Base-by-base conservation (phyloP, 192 early-diverging fungal species). In the Coemansia sp. region DNA sequence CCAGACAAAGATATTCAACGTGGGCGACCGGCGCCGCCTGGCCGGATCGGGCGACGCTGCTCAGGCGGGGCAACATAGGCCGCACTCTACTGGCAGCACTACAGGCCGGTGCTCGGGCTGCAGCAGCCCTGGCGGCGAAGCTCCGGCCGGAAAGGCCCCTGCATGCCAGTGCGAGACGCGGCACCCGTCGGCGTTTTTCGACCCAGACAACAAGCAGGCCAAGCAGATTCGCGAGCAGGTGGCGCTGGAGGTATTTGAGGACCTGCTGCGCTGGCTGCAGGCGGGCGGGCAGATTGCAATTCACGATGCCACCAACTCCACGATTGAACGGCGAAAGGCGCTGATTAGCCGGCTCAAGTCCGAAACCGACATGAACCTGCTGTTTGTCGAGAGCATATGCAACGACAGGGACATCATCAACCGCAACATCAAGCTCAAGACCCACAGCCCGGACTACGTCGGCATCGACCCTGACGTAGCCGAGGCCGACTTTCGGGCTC, bases 221-320 rank as follows among this genome's bases (percentile, higher is more conserved):
- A 81, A 82, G 26, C 75, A 80, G 28, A 63, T 91, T 18, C 85
- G 96, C 51, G 94, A 98, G 61, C 81, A 91, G 39, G 60, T 98
- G 0, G 95, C 94, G 6, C 71, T 96, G 59, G 93, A 95, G 19
- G 91, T 89, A 5, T 73, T 98, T 50, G 94, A 96, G 26, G 94
- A 98, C 59, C 70, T 92, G 4, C 83, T 98, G 61, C 60, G 81
- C 3, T 98, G 96, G 96, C 73, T 98, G 38, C 86, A 91, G 49
- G 69, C 76, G 9, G 91, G 88, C 53, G 91, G 91, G 9, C 90
- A 93, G 50, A 90, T 96, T 21, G 95, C 90, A 49, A 87, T 91
- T 52, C 88, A 91, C 61, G 96, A 98, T 68, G 96, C 96, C 1
- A 98, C 96, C 13, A 98, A 98, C 68, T 94, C 94, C 39, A 96